phyloP scores from a whole-genome alignment of 768 basidiomycete species.

The Tricholoma sp. region DNA sequence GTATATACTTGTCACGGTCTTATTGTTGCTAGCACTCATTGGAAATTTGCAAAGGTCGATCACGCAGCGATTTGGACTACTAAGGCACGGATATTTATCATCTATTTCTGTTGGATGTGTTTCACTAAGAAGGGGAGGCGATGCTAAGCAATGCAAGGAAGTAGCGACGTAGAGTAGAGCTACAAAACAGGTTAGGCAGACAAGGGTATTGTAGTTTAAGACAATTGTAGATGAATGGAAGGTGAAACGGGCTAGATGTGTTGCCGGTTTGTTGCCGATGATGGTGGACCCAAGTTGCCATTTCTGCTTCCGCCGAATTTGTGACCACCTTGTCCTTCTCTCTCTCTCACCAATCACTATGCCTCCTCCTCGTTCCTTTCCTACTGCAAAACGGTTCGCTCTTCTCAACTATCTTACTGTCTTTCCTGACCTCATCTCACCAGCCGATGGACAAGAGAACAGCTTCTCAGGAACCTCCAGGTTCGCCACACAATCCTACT shows the following conservation, averaged over 20 bases:
- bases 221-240: background rate
- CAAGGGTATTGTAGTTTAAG: too few relatives aligned
- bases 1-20: too few relatives aligned
- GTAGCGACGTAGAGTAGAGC: background rate
- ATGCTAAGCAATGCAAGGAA: background rate
- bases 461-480: constrained; percentile 45
- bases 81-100: constrained; percentile 5
- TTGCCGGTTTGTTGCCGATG: constrained; percentile 11
- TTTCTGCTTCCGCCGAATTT: constrained; percentile 22
- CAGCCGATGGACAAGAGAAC: constrained; percentile 47
- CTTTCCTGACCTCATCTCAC: constrained; percentile 6
- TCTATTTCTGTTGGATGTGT: background rate
- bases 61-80: too few relatives aligned
- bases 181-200: background rate
- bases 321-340: constrained; percentile 28
- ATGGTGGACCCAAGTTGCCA: constrained; percentile 15
- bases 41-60: background rate
- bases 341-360: constrained; percentile 19
- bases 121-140: too few relatives aligned
- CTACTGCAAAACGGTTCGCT: constrained; percentile 32
- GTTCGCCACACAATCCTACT: constrained; percentile 20
- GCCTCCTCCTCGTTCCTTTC: constrained; percentile 16
- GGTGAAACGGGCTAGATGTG: constrained; percentile 13
- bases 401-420: constrained; percentile 12
- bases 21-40: too few relatives aligned